Base-by-base conservation (phyloP, 2,329 filamentous ascomycete genomes). In the Xylariaceae sp. region DNA sequence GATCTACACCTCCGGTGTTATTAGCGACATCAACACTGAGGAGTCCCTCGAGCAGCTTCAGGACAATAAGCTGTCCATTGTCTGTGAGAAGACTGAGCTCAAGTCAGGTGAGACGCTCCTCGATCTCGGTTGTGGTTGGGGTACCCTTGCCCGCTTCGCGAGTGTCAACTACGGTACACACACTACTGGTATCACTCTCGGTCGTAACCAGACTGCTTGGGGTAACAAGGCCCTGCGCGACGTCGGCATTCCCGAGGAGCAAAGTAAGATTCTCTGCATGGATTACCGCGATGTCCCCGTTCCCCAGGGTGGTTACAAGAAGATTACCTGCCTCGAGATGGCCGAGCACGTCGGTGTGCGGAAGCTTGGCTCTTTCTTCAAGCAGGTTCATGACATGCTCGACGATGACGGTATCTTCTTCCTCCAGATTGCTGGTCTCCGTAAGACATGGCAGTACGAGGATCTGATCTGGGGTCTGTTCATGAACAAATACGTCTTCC, bases 401-500 rank as follows among this genome's bases (percentile, higher is more conserved):
- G 90, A 97, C 63, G 94, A 97, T 67, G 92, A 97, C 67, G 94
- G 94, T 74, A 85, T 91, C 66, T 96, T 97, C 81, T 97, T 94
- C 84, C 82, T 97, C 62, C 94, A 97, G 77, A 92, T 95, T 69
- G 92, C 93, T 69, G 94, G 94, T 78, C 84, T 99, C 63, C 88
- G 94, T 69, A 95, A 95, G 80, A 81, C 83, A 65, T 97, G 94
- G 94, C 94, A 97, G 77, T 97, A 96, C 73, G 92, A 97, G 81
- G 93, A 97, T 78, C 84, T 97, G 55, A 89, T 93, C 75, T 97
- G 94, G 94, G 94, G 94, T 74, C 83, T 97, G 51, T 97, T 97
- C 84, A 96, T 97, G 92, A 97, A 97, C 87, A 97, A 96, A 81
- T 96, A 97, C 77, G 83, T 97, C 75, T 97, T 97, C 84, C 94